phyloP scores from a whole-genome alignment of 352 stramenopile genomes.

The Globisporangium mamillatum region DNA sequence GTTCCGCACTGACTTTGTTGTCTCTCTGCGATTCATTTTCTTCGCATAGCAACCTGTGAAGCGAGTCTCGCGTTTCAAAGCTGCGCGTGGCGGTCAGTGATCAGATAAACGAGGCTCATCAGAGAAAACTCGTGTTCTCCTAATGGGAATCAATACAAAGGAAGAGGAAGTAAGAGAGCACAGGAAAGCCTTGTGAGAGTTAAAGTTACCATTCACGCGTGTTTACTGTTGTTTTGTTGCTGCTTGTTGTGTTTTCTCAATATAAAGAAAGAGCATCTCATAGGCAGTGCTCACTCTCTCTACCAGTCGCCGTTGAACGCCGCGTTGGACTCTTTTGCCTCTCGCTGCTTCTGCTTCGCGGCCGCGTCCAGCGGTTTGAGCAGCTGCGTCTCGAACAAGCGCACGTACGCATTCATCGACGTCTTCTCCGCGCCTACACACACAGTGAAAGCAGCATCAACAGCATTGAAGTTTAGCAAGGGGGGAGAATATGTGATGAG shows the following conservation, averaged over 20 bases:
- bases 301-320: conserved; percentile 84
- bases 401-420: conserved; percentile 73
- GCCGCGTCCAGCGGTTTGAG: conserved; percentile 62
- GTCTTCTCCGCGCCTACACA: conserved; percentile 34
- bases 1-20: conserved; percentile 2
- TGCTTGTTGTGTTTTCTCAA: neutral
- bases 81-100: conserved; percentile 28
- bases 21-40: conserved; percentile 2
- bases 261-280: neutral
- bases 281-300: neutral
- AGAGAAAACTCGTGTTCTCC: neutral
- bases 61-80: conserved; percentile 83
- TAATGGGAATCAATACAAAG: neutral
- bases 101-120: neutral
- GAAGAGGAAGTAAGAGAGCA: neutral
- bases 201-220: neutral
- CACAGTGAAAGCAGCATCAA: conserved; percentile 5
- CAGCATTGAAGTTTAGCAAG: neutral
- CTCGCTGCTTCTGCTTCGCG: conserved; percentile 73
- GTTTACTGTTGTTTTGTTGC: neutral
- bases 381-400: conserved; percentile 68
- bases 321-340: conserved; percentile 60
- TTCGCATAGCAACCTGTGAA: conserved; percentile 69
- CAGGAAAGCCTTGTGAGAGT: neutral
- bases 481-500: neutral